Evolutionary conservation across 352 stramenopile genomes (phyloP).

Genomic region (Globisporangium solare): DNA sequence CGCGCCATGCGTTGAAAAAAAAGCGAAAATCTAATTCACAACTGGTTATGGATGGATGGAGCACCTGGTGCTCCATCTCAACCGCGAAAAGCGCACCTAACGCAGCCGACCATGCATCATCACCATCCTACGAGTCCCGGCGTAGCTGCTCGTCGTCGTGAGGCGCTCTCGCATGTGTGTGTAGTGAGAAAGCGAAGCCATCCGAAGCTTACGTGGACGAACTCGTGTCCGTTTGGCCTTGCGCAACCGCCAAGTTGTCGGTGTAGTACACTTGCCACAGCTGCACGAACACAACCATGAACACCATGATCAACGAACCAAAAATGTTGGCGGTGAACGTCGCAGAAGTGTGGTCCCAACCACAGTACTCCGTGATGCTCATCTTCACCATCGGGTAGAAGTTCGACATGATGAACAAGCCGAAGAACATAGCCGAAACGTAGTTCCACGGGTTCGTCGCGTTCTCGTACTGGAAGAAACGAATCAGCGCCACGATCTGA

Average conservation of each 20-base stretch:
- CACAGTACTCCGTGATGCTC: constrained; percentile 88
- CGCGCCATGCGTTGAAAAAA: neutral
- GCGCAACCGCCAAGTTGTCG: constrained; percentile 60
- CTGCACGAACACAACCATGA: constrained; percentile 86
- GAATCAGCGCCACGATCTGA: constrained; percentile 72
- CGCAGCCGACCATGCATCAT: too few species aligned
- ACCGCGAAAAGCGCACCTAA: too few species aligned
- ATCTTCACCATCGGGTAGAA: constrained; percentile 91
- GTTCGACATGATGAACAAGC: constrained; percentile 83
- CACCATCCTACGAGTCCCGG: too few species aligned
- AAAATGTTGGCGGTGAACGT: constrained; percentile 86
- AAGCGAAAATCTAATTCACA: constrained; percentile 2
- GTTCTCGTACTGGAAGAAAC: constrained; percentile 89
- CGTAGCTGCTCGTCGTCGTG: neutral
- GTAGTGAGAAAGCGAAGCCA: neutral
- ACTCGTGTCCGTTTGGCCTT: constrained; percentile 21
- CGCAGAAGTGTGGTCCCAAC: constrained; percentile 80
- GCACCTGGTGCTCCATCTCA: neutral
- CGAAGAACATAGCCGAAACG: constrained; percentile 86
- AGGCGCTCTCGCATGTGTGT: neutral
- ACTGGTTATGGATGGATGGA: neutral
- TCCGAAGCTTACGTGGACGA: constrained; percentile 6
- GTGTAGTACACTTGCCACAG: constrained; percentile 85
- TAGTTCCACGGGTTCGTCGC: constrained; percentile 87
- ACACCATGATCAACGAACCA: constrained; percentile 75